Evolutionary conservation across 495 filamentous ascomycete species (phyloP), one percentile per base, ranked within the genome.

Genomic region (Melanomma pulvis-pyrius): DNA sequence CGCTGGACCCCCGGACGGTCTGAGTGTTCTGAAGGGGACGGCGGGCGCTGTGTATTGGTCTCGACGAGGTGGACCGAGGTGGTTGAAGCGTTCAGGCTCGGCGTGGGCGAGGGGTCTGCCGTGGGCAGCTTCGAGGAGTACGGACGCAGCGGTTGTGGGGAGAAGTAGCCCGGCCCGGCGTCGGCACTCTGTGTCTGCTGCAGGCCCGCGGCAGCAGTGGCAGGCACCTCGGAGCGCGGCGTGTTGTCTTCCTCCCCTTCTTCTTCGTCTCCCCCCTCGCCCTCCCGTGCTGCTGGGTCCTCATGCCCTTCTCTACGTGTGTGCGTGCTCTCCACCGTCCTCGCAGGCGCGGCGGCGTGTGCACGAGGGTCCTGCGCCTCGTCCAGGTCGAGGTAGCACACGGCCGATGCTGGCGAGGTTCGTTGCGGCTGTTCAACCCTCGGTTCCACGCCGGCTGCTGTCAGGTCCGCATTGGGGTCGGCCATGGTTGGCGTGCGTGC

Each of bases 141-240:
- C 13, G 55, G 39, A 39, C 66, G 66, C 11, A 67, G 49, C n/a
- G 70, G 70, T 21, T 61, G 67, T 24, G 67, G 72, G 8, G 72
- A 65, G 51, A 73, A 74, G 56, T 71, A 74, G 34, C 67, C 52
- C 9, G 59, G 59, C n/a, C 61, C 67, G 17, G 39, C 28, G 2
- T 59, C 57, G 22, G 25, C 32, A 30, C n/a, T 34, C 8, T 59
- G 69, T 5, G 28, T 8, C 19, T 32, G 52, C 25, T 55, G 32
- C 25, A n/a, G 41, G 19, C 13, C 36, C 8, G 54, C 60, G n/a
- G 24, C 36, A 44, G 24, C 30, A 36, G 49, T 51, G 15, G 63
- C 55, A 46, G 72, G 72, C 32, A 60, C 63, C 59, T 74, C 72
- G 0, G 72, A 73, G 15, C 72, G 72, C 41, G 72, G 72, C 7